phyloP scores from a whole-genome alignment of 495 filamentous ascomycete species.

The Aspergillus egyptiacus region DNA sequence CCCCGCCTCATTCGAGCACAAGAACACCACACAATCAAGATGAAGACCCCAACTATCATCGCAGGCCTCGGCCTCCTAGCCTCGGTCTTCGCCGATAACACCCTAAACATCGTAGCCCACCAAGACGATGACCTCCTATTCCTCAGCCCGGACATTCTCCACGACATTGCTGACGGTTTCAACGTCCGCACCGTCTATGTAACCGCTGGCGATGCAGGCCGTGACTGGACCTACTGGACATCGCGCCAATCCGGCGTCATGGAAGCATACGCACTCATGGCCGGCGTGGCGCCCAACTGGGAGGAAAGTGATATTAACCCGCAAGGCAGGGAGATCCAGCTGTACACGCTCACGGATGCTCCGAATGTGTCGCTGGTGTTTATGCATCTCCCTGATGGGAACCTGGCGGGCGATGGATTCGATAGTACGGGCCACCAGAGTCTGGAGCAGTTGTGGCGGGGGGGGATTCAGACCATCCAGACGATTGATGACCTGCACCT shows the following conservation, averaged over 20 bases:
- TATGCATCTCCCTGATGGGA: conserved; percentile 19
- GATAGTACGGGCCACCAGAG: conserved; percentile 6
- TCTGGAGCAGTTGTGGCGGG: conserved; percentile 16
- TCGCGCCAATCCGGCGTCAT: conserved; percentile 9
- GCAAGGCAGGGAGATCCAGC: conserved; percentile 5
- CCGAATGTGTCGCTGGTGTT: conserved; percentile 13
- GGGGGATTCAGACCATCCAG: conserved; percentile 3
- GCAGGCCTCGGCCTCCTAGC: neutral
- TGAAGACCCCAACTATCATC: neutral
- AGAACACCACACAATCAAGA: too few species aligned
- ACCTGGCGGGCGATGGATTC: conserved; percentile 12
- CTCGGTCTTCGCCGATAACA: neutral
- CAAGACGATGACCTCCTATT: conserved; percentile 22
- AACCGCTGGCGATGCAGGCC: conserved; percentile 72
- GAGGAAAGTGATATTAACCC: conserved; percentile 8
- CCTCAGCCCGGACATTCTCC: conserved; percentile 14
- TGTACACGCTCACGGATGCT: conserved; percentile 8
- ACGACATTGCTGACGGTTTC: conserved; percentile 28
- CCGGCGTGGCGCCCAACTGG: conserved; percentile 9
- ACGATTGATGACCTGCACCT: conserved; percentile 8
- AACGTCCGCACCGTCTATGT: conserved; percentile 65
- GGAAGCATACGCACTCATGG: conserved; percentile 16
- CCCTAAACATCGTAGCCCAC: conserved; percentile 20
- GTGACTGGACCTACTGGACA: conserved; percentile 12
- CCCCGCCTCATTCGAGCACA: too few species aligned